phyloP scores from a whole-genome alignment of 768 basidiomycete species.

The Gloeophyllum trabeum region DNA sequence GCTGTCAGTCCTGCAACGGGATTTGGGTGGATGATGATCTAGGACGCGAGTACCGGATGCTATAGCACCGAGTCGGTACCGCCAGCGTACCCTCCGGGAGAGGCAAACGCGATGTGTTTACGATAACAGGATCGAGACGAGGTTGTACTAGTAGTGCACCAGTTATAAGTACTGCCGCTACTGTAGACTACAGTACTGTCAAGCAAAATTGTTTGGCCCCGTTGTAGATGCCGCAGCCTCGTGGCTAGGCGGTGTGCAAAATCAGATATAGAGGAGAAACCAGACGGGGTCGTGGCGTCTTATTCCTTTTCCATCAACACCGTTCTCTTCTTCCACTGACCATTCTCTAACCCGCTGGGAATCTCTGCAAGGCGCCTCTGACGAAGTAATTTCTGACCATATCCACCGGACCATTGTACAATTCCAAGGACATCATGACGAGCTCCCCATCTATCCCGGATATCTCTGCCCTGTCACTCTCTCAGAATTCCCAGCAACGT shows the following conservation, averaged over 20 bases:
- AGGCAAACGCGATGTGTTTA: no score
- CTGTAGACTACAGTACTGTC: no score
- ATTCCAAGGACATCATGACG: conserved; percentile 46
- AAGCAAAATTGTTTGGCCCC: no score
- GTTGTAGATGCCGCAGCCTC: no score
- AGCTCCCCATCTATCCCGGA: conserved; percentile 62
- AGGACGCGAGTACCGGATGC: no score
- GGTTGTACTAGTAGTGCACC: no score
- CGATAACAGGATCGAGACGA: no score
- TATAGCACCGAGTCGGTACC: no score
- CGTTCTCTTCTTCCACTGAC: neutral
- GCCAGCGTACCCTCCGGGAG: neutral
- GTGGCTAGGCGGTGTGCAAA: no score
- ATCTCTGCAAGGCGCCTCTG: neutral
- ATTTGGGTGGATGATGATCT: neutral
- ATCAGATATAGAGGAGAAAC: no score
- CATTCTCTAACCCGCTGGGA: neutral
- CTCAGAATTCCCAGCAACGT: conserved; percentile 60
- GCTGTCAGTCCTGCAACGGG: conserved; percentile 12
- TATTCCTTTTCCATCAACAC: neutral
- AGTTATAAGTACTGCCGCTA: no score
- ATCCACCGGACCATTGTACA: neutral
- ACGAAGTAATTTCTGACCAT: neutral
- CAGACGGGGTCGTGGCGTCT: no score
- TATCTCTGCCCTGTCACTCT: conserved; percentile 67